A percentile compares a stretch with the other conserved stretches of the same genome.
Conservation (phyloP, 163 green algal genomes). For the Chloroidium sp. region DNA sequence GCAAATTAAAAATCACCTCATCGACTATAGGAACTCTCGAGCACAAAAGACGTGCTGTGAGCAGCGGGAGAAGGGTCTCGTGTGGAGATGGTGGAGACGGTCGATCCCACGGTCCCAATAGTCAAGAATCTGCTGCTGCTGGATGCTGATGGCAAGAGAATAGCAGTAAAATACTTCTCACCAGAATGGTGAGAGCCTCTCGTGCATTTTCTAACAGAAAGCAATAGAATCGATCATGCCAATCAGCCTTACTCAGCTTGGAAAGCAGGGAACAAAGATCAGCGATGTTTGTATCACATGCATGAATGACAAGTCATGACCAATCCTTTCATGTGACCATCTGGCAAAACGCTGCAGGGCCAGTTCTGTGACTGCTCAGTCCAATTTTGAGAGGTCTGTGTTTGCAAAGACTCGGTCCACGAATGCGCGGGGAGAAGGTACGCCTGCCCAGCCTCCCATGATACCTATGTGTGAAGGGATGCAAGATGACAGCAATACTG, state of each 20-base stretch:
- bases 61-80: too few species aligned
- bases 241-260: background rate
- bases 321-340: background rate
- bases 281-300: background rate
- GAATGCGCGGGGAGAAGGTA: slow-evolving; percentile 88
- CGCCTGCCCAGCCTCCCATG: background rate
- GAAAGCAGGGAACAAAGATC: background rate
- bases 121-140: slow-evolving; percentile 90
- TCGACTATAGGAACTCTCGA: too few species aligned
- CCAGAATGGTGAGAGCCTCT: slow-evolving; percentile 67
- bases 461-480: background rate
- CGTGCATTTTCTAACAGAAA: background rate
- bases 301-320: background rate
- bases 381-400: slow-evolving; percentile 88
- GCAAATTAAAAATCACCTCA: too few species aligned
- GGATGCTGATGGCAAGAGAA: slow-evolving; percentile 92
- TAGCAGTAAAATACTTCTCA: slow-evolving; percentile 97
- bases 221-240: background rate
- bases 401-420: slow-evolving; percentile 87
- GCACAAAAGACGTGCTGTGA: too few species aligned
- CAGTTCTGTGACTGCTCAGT: slow-evolving; percentile 59
- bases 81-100: background rate
- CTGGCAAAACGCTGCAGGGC: too few species aligned
- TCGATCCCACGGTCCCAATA: slow-evolving; percentile 71
- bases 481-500: background rate